phyloP scores from a whole-genome alignment of 768 basidiomycete genomes.

The Boletus sensibilis region DNA sequence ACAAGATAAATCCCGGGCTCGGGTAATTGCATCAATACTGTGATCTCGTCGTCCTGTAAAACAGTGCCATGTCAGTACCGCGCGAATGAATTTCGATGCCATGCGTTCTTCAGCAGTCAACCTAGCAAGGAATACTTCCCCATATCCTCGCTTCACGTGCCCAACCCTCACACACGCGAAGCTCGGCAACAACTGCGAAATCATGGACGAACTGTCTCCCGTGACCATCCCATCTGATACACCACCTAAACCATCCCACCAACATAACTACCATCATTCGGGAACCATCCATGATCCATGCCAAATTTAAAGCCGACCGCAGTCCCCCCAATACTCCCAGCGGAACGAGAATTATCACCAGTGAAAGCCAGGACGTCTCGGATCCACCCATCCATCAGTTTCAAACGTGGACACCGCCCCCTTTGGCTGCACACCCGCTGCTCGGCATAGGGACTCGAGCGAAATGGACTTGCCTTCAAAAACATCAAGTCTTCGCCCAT shows the following conservation, averaged over 20 bases:
- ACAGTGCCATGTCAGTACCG: slow-evolving; percentile 9
- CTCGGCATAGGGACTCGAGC: background rate
- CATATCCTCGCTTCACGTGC: background rate
- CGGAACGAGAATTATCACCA: background rate
- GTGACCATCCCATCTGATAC: background rate
- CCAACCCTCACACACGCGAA: background rate
- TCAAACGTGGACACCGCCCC: background rate
- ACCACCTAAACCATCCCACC: background rate
- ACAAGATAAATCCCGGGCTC: slow-evolving; percentile 65
- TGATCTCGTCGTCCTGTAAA: slow-evolving; percentile 72
- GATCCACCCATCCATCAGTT: background rate
- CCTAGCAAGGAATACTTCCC: background rate
- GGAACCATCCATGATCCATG: background rate
- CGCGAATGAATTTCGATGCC: background rate
- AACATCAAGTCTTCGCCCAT: slow-evolving; percentile 80
- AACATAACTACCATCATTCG: background rate
- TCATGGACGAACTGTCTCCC: background rate
- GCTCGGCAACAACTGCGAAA: background rate
- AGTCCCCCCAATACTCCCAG: background rate
- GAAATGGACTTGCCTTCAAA: slow-evolving; percentile 53
- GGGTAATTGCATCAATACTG: slow-evolving; percentile 68
- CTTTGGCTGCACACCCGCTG: background rate
- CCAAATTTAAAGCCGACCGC: background rate
- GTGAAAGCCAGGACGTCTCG: background rate
- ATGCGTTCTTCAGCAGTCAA: background rate